These are phyloP conservation scores for Colletotrichum siamense DNA, from an alignment of 2,329 filamentous ascomycete species.

Conservation along the genomic window DNA sequence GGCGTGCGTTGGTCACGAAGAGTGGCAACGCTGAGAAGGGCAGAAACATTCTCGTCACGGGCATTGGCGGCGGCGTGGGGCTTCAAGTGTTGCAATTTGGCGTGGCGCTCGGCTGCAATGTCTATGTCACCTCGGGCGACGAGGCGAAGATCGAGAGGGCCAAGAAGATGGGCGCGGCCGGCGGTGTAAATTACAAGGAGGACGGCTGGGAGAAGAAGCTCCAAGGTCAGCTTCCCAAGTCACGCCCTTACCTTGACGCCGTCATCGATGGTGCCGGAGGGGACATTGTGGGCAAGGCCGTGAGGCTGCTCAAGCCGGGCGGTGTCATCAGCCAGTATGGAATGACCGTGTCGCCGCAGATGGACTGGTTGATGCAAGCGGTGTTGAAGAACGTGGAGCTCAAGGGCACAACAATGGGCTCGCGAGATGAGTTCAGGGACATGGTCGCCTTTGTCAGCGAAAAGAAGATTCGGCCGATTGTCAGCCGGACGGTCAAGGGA, in stretches of 20 bases:
- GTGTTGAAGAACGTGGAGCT: constrained; percentile 90
- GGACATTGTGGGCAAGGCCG: constrained; percentile 74
- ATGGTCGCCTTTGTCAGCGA: constrained; percentile 84
- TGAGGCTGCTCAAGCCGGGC: constrained; percentile 76
- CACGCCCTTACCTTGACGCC: constrained; percentile 76
- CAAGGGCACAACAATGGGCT: constrained; percentile 89
- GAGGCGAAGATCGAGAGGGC: constrained; percentile 79
- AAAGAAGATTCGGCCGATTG: constrained; percentile 76
- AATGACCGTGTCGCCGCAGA: constrained; percentile 86
- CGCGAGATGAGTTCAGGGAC: constrained; percentile 84
- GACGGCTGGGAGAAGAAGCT: constrained; percentile 84
- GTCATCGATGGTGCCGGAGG: constrained; percentile 93
- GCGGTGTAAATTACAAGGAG: constrained; percentile 83
- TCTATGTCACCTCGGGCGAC: constrained; percentile 82
- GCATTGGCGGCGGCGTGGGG: constrained; percentile 92
- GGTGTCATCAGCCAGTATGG: constrained; percentile 89
- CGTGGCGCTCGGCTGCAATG: constrained; percentile 73
- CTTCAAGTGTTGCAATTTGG: constrained; percentile 83
- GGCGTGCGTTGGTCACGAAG: constrained; percentile 86
- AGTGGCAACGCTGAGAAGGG: constrained; percentile 67
- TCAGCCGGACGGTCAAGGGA: constrained; percentile 76
- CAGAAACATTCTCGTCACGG: constrained; percentile 82
- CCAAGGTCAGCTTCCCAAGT: constrained; percentile 62
- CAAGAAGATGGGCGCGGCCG: constrained; percentile 73
- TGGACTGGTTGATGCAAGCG: constrained; percentile 85